A percentile compares a stretch with the other conserved stretches of the same genome.
Conservation (phyloP, 108 stramenopile species). For the Mayamaea pseudoterrestris region DNA sequence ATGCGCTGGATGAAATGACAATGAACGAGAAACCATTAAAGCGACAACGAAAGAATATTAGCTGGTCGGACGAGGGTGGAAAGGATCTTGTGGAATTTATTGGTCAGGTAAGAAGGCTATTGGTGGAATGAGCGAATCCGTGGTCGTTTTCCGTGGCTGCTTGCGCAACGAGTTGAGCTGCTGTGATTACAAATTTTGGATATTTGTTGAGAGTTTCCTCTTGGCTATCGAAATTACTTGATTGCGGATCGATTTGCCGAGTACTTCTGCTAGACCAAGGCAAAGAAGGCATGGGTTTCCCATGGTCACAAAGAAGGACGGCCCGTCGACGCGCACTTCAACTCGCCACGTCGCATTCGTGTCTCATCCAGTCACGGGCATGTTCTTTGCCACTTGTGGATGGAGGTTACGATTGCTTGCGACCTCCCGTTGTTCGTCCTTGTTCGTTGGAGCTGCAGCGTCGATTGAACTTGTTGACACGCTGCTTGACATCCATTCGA, state of each 20-base stretch:
- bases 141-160: neutral
- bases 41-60: constrained; percentile 28
- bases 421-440: too few relatives aligned
- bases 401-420: too few relatives aligned
- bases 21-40: constrained; percentile 6
- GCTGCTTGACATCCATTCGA: too few relatives aligned
- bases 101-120: constrained; percentile 21
- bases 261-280: neutral
- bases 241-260: neutral
- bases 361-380: too few relatives aligned
- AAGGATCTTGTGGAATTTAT: constrained; percentile 47
- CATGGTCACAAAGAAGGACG: too few relatives aligned
- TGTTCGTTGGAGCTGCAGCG: too few relatives aligned
- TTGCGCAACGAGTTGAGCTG: neutral
- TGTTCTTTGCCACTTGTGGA: too few relatives aligned
- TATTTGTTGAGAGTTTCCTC: neutral
- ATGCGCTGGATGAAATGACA: constrained; percentile 9
- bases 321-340: too few relatives aligned
- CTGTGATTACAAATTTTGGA: neutral
- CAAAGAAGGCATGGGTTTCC: too few relatives aligned
- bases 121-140: neutral
- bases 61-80: constrained; percentile 70
- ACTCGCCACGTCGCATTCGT: too few relatives aligned
- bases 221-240: neutral
- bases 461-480: too few relatives aligned